A percentile compares a stretch with the other conserved stretches of the same genome.
Conservation (phyloP, 2,329 filamentous ascomycete species). For the Sarocladium oryzae region DNA sequence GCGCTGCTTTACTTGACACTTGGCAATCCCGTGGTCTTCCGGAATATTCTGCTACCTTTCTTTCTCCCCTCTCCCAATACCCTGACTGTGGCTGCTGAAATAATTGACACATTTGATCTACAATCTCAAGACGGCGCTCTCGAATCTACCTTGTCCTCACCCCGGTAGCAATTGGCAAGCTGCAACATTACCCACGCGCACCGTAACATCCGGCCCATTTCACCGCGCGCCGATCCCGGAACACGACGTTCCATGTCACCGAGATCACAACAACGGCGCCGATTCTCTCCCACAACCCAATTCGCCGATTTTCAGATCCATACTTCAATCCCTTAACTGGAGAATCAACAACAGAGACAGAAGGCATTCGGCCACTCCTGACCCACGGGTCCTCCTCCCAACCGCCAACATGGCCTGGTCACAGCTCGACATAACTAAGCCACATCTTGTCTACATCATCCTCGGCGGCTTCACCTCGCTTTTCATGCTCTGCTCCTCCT, state of each 20-base stretch:
- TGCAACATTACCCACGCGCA: too few relatives aligned
- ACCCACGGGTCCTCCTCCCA: constrained; percentile 10
- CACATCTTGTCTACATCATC: constrained; percentile 98
- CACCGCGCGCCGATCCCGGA: constrained; percentile 1
- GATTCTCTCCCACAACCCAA: not conserved
- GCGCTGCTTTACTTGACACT: too few relatives aligned
- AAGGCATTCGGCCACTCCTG: not conserved
- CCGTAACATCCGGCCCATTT: too few relatives aligned
- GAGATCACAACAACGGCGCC: not conserved
- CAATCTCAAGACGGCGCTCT: too few relatives aligned
- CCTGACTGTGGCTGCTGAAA: too few relatives aligned
- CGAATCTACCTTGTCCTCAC: too few relatives aligned
- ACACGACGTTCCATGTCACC: not conserved
- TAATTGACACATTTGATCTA: too few relatives aligned
- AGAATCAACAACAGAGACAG: not conserved
- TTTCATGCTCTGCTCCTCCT: constrained; percentile 96
- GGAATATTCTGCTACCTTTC: too few relatives aligned
- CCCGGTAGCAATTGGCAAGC: too few relatives aligned
- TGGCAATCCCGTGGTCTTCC: too few relatives aligned
- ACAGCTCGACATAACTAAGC: constrained; percentile 79
- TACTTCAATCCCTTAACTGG: not conserved
- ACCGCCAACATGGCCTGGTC: constrained; percentile 62
- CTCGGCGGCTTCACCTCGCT: constrained; percentile 93
- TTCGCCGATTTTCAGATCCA: not conserved
- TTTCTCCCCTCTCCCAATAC: too few relatives aligned